Conservation (phyloP, 2,329 filamentous ascomycete genomes). For the Hymenoscyphus infarciens region DNA sequence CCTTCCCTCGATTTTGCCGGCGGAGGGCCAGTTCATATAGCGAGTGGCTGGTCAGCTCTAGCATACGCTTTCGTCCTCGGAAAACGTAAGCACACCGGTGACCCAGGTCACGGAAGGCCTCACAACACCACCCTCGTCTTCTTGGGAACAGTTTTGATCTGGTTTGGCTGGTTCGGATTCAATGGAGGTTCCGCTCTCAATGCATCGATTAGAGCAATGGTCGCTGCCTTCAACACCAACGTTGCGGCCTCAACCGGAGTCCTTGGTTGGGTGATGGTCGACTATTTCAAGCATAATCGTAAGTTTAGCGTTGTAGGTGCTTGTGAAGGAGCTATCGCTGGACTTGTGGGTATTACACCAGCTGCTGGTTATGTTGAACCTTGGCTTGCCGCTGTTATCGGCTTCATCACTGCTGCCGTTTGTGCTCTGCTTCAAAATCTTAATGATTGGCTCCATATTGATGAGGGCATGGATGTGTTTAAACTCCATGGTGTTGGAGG, state of each 20-base stretch:
- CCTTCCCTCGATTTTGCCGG: constrained; percentile 38
- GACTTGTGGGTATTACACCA: constrained; percentile 56
- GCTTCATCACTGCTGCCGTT: constrained; percentile 46
- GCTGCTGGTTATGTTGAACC: constrained; percentile 54
- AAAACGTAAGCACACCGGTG: constrained; percentile 48
- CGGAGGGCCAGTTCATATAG: constrained; percentile 59
- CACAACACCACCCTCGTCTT: constrained; percentile 63
- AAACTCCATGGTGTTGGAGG: constrained; percentile 59
- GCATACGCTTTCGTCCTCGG: constrained; percentile 63
- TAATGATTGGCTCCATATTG: constrained; percentile 51
- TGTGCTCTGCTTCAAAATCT: constrained; percentile 47
- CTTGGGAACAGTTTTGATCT: constrained; percentile 61
- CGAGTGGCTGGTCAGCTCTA: constrained; percentile 58
- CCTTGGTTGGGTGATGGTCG: constrained; percentile 50
- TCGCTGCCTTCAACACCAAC: constrained; percentile 57
- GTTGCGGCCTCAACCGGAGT: constrained; percentile 52
- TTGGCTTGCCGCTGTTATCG: constrained; percentile 49
- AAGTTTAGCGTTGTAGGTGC: constrained; percentile 51
- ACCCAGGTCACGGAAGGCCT: constrained; percentile 49
- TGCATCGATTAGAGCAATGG: constrained; percentile 48
- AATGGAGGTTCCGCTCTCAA: constrained; percentile 51
- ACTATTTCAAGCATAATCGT: constrained; percentile 45
- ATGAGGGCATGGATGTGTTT: constrained; percentile 58
- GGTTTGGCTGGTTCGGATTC: constrained; percentile 59
- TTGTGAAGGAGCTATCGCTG: constrained; percentile 52